These are phyloP conservation scores for Globisporangium recalcitrans DNA, from an alignment of 352 stramenopile species.

Conservation along the genomic window DNA sequence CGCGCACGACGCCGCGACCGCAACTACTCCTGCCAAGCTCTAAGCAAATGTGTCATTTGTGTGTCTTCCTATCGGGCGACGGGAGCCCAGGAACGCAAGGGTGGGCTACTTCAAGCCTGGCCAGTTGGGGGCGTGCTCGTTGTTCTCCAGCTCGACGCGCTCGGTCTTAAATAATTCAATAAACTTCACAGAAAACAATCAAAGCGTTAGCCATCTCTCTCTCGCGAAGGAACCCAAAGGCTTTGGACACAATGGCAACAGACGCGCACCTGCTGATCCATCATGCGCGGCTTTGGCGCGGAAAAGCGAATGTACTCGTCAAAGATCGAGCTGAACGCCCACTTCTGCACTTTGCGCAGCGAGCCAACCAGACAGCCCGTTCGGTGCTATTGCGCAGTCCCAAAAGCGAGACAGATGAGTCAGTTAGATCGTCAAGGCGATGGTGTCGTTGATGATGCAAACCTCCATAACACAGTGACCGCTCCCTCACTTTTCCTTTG, in stretches of 20 bases:
- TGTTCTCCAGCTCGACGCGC: constrained; percentile 47
- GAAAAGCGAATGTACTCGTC: constrained; percentile 87
- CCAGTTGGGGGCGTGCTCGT: constrained; percentile 62
- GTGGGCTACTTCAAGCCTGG: constrained; percentile 30
- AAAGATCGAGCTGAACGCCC: constrained; percentile 80
- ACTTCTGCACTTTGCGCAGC: constrained; percentile 76
- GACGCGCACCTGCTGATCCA: constrained; percentile 71
- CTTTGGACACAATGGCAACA: neutral
- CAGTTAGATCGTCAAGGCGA: too few relatives aligned
- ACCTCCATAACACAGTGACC: too few relatives aligned
- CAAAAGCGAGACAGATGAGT: neutral
- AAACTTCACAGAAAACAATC: constrained; percentile 35
- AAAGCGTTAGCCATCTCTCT: neutral
- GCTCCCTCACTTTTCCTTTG: constrained; percentile 84
- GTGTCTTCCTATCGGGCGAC: constrained; percentile 1
- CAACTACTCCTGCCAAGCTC: constrained; percentile 22
- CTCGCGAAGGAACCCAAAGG: neutral
- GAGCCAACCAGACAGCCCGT: constrained; percentile 77
- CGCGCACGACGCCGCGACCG: constrained; percentile 4
- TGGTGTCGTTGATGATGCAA: too few relatives aligned
- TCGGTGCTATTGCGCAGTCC: constrained; percentile 43
- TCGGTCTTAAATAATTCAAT: constrained; percentile 85
- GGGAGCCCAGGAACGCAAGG: too few relatives aligned
- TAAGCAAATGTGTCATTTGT: constrained; percentile 23
- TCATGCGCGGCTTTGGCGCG: constrained; percentile 79